Base-by-base conservation (phyloP, 768 basidiomycete genomes). In the Termitomyces sp. region DNA sequence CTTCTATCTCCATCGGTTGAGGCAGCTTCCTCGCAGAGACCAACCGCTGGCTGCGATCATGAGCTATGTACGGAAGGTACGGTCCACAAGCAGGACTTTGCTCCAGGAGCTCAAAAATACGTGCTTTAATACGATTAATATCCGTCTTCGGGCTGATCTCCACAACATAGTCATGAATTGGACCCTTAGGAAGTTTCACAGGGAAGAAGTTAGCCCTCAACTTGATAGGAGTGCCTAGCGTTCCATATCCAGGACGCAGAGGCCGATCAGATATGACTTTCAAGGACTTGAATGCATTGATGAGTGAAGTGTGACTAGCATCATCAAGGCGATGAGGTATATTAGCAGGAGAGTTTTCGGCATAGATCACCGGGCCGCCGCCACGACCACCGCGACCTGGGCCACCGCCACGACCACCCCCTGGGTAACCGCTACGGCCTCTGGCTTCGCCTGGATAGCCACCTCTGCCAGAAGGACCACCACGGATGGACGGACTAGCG, bases 201-300 rank as follows among this genome's bases (percentile, higher is more conserved):
- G 82, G 62, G 65, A 85, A 86, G 68, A 86, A 85, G 63, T 87
- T 88, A 21, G 85, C 75, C 1, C 87, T 75, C 15, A 87, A 66
- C 0, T 66, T 77, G 58, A 82, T 74, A 0, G 72, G 59, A 9
- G 51, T 71, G 24, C 84, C 84, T 3, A 67, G 57, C 0, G 76
- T 82, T 9, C 84, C 84, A 57, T 70, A 87, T 0, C 81, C 81
- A 1, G 83, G 82, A 19, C 84, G 76, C 7, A 81, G 68, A 10
- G 84, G 83, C 8, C 71, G 70, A 28, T 70, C 70, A 4, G 70
- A 67, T 2, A 64, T 60, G 32, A 67, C 46, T 26, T 66, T 64
- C 24, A 74, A 58, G 0, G 67, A 63, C 45, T 70, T 71, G 66
- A 75, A 77, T 1, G 69, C 64, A 22, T 64, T 56, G 34, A 82